phyloP scores from a whole-genome alignment of 495 filamentous ascomycete genomes.

The Aspergillus homomorphus region DNA sequence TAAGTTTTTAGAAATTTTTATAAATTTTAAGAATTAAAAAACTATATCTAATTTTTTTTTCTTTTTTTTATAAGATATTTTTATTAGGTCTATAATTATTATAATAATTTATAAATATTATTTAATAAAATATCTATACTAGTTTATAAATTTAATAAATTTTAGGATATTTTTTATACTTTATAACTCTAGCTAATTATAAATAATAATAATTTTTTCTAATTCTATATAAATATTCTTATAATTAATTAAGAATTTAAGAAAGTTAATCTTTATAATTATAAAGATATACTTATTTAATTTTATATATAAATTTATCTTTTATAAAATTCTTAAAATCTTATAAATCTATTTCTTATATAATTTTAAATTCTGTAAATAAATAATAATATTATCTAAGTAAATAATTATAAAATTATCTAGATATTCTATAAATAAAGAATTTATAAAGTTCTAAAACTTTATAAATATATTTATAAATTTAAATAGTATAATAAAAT shows the following conservation, averaged over 20 bases:
- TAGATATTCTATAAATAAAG: not conserved
- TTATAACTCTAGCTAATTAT: not conserved
- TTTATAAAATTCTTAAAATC: not conserved
- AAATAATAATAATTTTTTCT: not conserved
- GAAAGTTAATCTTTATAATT: not conserved
- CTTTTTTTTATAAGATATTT: not conserved
- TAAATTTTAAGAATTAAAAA: not conserved
- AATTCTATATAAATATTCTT: not conserved
- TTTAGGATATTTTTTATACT: not conserved
- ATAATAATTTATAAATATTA: not conserved
- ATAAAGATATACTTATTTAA: not conserved
- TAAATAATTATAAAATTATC: conserved; percentile 2
- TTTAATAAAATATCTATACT: not conserved
- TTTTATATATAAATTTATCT: not conserved
- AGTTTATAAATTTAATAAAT: not conserved
- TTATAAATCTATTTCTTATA: not conserved
- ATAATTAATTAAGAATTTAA: not conserved
- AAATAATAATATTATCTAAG: not conserved
- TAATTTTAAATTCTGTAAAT: not conserved
- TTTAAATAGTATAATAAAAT: not conserved
- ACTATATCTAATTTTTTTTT: not conserved
- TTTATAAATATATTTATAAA: not conserved
- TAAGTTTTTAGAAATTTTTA: not conserved
- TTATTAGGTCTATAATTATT: not conserved
- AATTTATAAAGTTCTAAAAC: not conserved